A percentile compares a stretch with the other conserved stretches of the same genome.
Conservation (phyloP, 2,329 filamentous ascomycete species). For the Talaromyces sp. region DNA sequence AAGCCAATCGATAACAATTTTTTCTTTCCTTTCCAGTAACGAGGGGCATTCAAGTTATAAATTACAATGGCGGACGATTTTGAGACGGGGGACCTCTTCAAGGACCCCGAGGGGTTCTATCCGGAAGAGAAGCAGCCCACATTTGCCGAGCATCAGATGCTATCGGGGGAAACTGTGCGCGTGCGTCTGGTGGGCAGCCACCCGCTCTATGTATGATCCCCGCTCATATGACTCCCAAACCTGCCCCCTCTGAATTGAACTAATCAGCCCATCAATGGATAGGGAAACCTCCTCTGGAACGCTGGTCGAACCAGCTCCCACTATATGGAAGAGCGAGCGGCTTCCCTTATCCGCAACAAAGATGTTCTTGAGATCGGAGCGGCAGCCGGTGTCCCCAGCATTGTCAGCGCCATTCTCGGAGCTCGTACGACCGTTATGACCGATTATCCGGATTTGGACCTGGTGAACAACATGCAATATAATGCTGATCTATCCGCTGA, state of each 20-base stretch:
- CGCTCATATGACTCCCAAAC: slow-evolving; percentile 4
- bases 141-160: slow-evolving; percentile 69
- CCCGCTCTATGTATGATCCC: slow-evolving; percentile 72
- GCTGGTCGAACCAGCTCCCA: slow-evolving; percentile 75
- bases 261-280: background rate
- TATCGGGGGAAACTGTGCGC: slow-evolving; percentile 65
- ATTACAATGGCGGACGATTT: slow-evolving; percentile 35
- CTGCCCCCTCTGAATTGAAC: background rate
- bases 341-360: slow-evolving; percentile 62
- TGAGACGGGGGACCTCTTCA: slow-evolving; percentile 63
- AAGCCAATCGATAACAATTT: background rate
- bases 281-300: slow-evolving; percentile 90
- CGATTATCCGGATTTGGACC: slow-evolving; percentile 82
- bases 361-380: slow-evolving; percentile 88
- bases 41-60: background rate
- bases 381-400: slow-evolving; percentile 79
- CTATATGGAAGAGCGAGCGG: slow-evolving; percentile 73
- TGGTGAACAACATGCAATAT: slow-evolving; percentile 76
- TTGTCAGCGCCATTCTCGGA: slow-evolving; percentile 74
- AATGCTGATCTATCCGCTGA: slow-evolving; percentile 67
- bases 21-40: background rate
- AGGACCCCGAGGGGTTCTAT: slow-evolving; percentile 80
- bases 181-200: slow-evolving; percentile 84
- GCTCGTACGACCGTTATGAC: slow-evolving; percentile 74
- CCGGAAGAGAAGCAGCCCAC: slow-evolving; percentile 76